Base-by-base conservation (phyloP, 805 yeast genomes). In the Yarrowia sp. region DNA sequence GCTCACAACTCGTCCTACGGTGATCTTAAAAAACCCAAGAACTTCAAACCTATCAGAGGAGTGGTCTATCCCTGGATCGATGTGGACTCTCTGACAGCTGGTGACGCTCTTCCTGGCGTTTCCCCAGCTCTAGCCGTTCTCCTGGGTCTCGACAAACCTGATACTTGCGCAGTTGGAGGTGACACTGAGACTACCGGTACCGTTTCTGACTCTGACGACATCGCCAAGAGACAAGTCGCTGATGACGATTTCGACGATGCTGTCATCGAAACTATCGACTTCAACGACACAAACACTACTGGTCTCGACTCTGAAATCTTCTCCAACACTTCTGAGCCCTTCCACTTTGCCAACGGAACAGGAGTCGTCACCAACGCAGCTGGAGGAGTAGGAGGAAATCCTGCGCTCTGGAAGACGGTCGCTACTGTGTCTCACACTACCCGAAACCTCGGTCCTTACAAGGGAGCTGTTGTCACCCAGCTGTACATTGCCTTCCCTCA, bases 361-460 rank as follows among this genome's bases (percentile, higher is more conserved):
- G 59, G 59, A 19, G 78, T 84, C 68, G 80, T 8, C 36, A 41
- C 63, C 15, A 41, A 41, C 48, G 71, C 80, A 8, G 80, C 81
- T 5, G 89, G 89, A 22, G 73, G 70, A 10, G 63, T 72, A n/a
- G 89, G 89, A 0, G 89, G 90, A 1, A 85, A 86, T 74, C 86
- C 86, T 5, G 87, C 84, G 0, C 78, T 86, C 42, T 87, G 88
- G 88, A 85, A 85, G 58, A 78, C 77, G 0, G 76, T 84, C 59
- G 84, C 83, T 72, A 75, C 80, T 52, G 85, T 84, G 5, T 76
- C 77, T 41, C 86, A 82, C 2, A 76, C 74, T 19, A 80, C 85
- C n/a, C 77, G 78, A 48, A 86, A 86, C 71, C 80, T 78, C 36
- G 89, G 89, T 0, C 76, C 77, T 8, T 73, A 74, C 32, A 75